Conservation (phyloP, 805 yeast genomes). For the Hanseniaspora lachancei region DNA sequence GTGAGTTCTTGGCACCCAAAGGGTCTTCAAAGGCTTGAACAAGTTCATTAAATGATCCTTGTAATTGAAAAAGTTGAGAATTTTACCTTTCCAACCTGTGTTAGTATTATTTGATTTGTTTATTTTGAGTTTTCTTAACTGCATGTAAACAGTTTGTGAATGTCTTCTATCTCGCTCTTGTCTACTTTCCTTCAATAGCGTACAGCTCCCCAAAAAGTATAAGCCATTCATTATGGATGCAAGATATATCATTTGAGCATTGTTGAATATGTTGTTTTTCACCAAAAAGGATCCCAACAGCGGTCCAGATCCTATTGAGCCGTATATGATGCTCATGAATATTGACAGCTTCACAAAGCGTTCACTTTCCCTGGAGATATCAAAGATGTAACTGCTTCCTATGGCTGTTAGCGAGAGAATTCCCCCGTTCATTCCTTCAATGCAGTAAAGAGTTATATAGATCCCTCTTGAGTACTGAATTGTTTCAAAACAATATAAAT, state of each 20-base stretch:
- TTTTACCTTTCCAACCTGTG: neutral
- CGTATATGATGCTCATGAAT: slow-evolving; percentile 20
- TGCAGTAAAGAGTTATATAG: slow-evolving; percentile 14
- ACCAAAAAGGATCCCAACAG: slow-evolving; percentile 18
- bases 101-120: slow-evolving; percentile 2
- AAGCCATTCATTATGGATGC: slow-evolving; percentile 12
- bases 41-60: slow-evolving; percentile 20
- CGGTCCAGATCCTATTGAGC: slow-evolving; percentile 19
- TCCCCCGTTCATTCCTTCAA: slow-evolving; percentile 19
- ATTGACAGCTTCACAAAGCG: slow-evolving; percentile 17
- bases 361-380: slow-evolving; percentile 15
- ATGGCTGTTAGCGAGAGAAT: slow-evolving; percentile 19
- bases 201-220: slow-evolving; percentile 18
- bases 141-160: slow-evolving; percentile 25
- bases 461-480: slow-evolving; percentile 9
- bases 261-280: slow-evolving; percentile 11
- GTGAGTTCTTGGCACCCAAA: slow-evolving; percentile 17
- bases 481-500: slow-evolving; percentile 12
- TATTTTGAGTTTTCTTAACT: neutral
- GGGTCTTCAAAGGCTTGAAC: slow-evolving; percentile 28
- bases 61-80: neutral
- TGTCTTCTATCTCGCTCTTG: slow-evolving; percentile 39
- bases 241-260: slow-evolving; percentile 1
- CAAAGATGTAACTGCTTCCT: slow-evolving; percentile 20
- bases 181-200: slow-evolving; percentile 45